Evolutionary conservation across 2,329 filamentous ascomycete genomes (phyloP), one percentile per base, ranked within the genome.

Genomic region (Aphanocladium album): DNA sequence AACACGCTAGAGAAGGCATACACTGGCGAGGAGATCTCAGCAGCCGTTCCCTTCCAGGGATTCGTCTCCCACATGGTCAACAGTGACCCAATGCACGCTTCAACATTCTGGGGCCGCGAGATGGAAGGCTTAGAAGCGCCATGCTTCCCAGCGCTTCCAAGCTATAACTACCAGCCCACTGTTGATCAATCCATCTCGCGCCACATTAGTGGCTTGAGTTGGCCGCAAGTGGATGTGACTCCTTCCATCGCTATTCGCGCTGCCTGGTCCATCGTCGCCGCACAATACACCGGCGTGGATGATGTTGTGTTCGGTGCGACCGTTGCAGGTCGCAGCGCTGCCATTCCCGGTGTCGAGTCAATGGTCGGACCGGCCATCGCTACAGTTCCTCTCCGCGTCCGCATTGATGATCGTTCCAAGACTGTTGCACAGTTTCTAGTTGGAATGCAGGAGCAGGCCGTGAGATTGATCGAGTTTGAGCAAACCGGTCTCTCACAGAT

Each of bases 351-450:
- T 17, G 58, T 65, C 30, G 63, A 61, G 21, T 16, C 51, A 9
- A 57, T 64, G 23, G 45, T 56, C 11, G 63, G 63, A 4, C 63
- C 61, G 67, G 77, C 45, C 65, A 78, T 64, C 5, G 57, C 60
- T 3, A 64, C 63, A 4, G 41, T 64, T 1, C 62, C 60, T 6
- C 27, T 66, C 14, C 61, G 64, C 1, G 49, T 65, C 12, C 33
- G 47, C 0, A 12, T 67, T 1, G 27, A 25, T 17, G 17, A 60
- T 5, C 47, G 17, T 21, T 25, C 51, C 8, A 33, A 39, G 1
- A 62, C 58, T 6, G 35, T 66, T 17, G 53, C 58, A 9, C 46
- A 67, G 21, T 61, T 64, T 2, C 60, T 69, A 1, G 54, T 53
- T 5, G 17, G 57, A 8, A 55, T 68, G 2, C 66, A 69, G 27